Conservation (phyloP, 331 rosid species). For the Ulmus americana region DNA sequence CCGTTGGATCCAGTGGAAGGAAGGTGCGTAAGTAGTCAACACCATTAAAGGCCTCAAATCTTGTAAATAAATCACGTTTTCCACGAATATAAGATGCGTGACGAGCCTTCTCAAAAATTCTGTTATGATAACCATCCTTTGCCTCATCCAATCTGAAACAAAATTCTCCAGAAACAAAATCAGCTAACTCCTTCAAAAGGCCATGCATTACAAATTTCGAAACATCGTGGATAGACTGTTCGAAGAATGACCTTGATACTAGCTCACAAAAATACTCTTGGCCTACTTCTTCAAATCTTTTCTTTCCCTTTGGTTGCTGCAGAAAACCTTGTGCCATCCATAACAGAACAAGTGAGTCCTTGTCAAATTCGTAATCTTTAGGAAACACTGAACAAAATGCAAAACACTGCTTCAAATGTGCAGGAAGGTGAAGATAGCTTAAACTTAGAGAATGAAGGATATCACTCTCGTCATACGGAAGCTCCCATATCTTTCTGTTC, state of each 20-base stretch:
- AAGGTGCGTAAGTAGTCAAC: conserved; percentile 27
- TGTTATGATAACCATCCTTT: conserved; percentile 2
- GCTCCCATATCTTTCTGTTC: conserved; percentile 26
- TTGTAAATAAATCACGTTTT: conserved; percentile 20
- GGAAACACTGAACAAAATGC: conserved; percentile 28
- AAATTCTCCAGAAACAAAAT: conserved; percentile 22
- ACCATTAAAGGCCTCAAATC: conserved; percentile 24
- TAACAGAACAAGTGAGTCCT: conserved; percentile 23
- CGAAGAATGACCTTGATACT: conserved; percentile 28
- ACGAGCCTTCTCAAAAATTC: conserved; percentile 23
- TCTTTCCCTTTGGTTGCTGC: conserved; percentile 18
- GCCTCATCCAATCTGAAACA: conserved; percentile 14
- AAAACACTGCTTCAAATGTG: conserved; percentile 28
- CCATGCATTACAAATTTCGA: conserved; percentile 13
- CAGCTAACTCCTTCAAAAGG: conserved; percentile 15
- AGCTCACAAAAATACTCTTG: conserved; percentile 31
- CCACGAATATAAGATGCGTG: conserved; percentile 27
- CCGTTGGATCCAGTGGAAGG: conserved; percentile 28
- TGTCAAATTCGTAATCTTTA: conserved; percentile 15
- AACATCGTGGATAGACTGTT: not conserved
- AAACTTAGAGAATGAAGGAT: conserved; percentile 25
- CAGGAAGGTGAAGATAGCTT: conserved; percentile 32
- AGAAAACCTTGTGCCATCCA: conserved; percentile 37
- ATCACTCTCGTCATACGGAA: conserved; percentile 28
- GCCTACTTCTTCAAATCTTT: conserved; percentile 23